These are phyloP conservation scores for Penicillium lagena DNA, from an alignment of 495 filamentous ascomycete genomes.

Conservation along the genomic window DNA sequence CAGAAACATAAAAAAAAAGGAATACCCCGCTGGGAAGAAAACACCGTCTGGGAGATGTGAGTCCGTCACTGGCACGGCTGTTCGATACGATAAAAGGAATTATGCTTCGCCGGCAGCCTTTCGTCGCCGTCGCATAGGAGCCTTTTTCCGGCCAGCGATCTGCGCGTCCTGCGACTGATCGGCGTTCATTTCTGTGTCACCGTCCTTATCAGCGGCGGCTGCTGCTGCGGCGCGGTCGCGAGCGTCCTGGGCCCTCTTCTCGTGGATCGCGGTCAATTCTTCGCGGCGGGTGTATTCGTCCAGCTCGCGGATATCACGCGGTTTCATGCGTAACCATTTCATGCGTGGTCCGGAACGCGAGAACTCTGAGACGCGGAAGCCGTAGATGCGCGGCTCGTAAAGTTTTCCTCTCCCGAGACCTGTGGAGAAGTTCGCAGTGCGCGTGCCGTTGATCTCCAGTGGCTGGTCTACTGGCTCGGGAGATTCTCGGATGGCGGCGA, in stretches of 20 bases:
- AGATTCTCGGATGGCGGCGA: conserved; percentile 17
- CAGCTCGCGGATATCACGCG: conserved; percentile 68
- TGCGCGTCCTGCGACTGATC: conserved; percentile 25
- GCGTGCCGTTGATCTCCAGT: conserved; percentile 73
- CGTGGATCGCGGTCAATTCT: conserved; percentile 23
- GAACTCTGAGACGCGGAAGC: conserved; percentile 85
- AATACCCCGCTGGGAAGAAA: background rate
- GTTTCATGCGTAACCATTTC: conserved; percentile 89
- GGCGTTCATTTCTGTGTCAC: conserved; percentile 35
- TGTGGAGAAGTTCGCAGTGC: conserved; percentile 74
- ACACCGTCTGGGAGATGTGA: background rate
- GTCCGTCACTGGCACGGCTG: background rate
- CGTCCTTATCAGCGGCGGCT: conserved; percentile 38
- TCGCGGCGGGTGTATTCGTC: conserved; percentile 55
- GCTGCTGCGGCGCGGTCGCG: conserved; percentile 42
- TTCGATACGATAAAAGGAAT: too few relatives aligned
- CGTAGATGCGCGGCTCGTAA: conserved; percentile 95
- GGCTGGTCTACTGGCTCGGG: conserved; percentile 42
- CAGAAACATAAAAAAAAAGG: conserved; percentile 5
- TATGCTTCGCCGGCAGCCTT: too few relatives aligned
- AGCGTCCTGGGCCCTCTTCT: conserved; percentile 38
- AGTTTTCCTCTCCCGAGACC: conserved; percentile 77
- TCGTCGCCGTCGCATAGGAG: conserved; percentile 43
- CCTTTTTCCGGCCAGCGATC: conserved; percentile 44
- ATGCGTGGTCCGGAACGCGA: conserved; percentile 85